Evolutionary conservation across 768 basidiomycete genomes (phyloP), one percentile per base, ranked within the genome.

Genomic region (Russula virescens): DNA sequence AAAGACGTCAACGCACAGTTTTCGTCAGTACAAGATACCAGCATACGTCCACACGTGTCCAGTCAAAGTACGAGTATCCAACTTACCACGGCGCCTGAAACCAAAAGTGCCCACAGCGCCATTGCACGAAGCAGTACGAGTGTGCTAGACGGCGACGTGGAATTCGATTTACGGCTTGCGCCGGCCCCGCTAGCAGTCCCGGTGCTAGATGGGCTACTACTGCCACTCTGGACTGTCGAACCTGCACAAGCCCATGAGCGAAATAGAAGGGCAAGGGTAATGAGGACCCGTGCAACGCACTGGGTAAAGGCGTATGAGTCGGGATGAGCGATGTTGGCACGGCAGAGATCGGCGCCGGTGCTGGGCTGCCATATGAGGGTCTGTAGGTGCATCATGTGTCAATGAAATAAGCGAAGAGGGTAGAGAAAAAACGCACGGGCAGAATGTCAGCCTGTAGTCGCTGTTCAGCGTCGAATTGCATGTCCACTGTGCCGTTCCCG

Each of bases 401-500:
- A 19, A 19, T 18, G 42, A 19, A 6, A 19, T 16, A 4, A 13
- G 5, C 5, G 8, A 9, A 10, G 23, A 1, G 23, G 8, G 10
- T 0, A n/a, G 28, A 35, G 18, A 18, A 18, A 50, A n/a, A 5
- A 55, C 64, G 65, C 38, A 71, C 66, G 71, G 72, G 65, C 72
- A 73, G 58, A 73, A 73, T 0, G 73, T 73, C 26, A 73, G 34
- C 0, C 66, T 70, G 53, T 73, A 73, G 31, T 73, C 68, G 16
- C 69, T 70, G 11, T 68, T 66, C 43, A 63, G 52, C 13, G 62
- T 45, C 9, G 81, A 74, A 16, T 72, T 65, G 70, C 85, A 85
- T 1, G 75, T 81, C 75, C 77, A 84, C 45, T 85, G 73, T 0
- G 85, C 83, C 0, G 81, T 75, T 66, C 81, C 77, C 63, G 73